phyloP scores from a whole-genome alignment of 2,329 filamentous ascomycete genomes.

The Blastomyces percursus region DNA sequence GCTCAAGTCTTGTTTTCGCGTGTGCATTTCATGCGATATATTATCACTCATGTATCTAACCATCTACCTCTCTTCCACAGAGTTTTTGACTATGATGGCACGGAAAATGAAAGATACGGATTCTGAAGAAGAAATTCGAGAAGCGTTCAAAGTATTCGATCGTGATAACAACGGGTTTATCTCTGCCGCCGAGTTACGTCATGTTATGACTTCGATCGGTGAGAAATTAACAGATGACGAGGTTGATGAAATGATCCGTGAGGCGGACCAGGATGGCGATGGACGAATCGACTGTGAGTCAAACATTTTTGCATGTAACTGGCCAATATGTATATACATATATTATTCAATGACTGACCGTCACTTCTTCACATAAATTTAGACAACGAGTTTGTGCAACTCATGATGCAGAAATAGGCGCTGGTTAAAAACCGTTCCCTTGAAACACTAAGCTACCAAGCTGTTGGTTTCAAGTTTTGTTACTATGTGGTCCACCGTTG shows the following conservation, averaged over 20 bases:
- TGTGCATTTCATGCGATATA: not conserved
- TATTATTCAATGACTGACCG: slow-evolving; percentile 4
- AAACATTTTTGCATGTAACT: not conserved
- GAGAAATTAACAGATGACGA: slow-evolving; percentile 87
- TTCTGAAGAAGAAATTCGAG: slow-evolving; percentile 80
- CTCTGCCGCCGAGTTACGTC: slow-evolving; percentile 74
- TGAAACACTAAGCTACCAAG: not conserved
- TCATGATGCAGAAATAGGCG: slow-evolving; percentile 88
- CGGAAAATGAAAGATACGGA: slow-evolving; percentile 92
- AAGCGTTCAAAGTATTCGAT: slow-evolving; percentile 84
- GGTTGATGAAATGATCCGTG: slow-evolving; percentile 87
- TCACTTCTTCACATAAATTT: slow-evolving; percentile 4
- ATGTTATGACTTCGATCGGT: slow-evolving; percentile 86
- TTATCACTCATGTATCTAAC: slow-evolving; percentile 8
- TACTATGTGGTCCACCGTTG: not conserved
- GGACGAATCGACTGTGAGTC: slow-evolving; percentile 74
- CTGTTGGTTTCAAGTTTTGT: not conserved
- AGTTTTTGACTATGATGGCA: slow-evolving; percentile 89
- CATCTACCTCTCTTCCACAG: slow-evolving; percentile 33
- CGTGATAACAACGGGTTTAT: slow-evolving; percentile 90
- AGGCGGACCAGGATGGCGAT: slow-evolving; percentile 81
- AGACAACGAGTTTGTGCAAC: slow-evolving; percentile 90
- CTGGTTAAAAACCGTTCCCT: not conserved
- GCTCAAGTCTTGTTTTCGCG: not conserved
- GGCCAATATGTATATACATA: no score